Evolutionary conservation across 2,329 filamentous ascomycete genomes (phyloP).

Genomic region (Albifimbria verrucaria): DNA sequence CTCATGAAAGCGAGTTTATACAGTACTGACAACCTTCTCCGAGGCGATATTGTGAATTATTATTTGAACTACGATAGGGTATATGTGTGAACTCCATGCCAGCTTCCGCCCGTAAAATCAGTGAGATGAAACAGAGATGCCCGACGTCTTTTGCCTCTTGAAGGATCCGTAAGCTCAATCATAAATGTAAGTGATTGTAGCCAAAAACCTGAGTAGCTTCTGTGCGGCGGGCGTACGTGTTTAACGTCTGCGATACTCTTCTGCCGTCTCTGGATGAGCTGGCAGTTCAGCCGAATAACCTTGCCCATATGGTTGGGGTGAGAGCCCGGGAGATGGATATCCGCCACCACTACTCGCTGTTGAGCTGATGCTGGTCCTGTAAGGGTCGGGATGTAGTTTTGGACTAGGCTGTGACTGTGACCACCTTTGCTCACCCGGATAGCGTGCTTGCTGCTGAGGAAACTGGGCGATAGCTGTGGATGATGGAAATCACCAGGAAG

Average conservation of each 20-base stretch:
- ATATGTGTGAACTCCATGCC: too few species aligned
- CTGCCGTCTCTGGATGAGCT: slow-evolving; percentile 44
- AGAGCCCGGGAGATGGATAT: slow-evolving; percentile 33
- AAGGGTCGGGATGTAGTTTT: slow-evolving; percentile 11
- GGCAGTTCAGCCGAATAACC: slow-evolving; percentile 40
- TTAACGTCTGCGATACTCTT: slow-evolving; percentile 33
- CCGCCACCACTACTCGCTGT: slow-evolving; percentile 22
- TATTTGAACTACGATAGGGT: too few species aligned
- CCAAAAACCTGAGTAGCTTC: too few species aligned
- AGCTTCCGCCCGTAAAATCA: too few species aligned
- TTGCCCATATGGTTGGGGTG: slow-evolving; percentile 28
- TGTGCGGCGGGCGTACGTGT: too few species aligned
- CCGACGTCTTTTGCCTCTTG: too few species aligned
- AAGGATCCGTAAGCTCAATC: too few species aligned
- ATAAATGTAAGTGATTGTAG: too few species aligned
- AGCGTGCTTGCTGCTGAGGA: slow-evolving; percentile 16
- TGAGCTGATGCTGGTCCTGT: slow-evolving; percentile 22
- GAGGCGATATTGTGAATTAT: too few species aligned
- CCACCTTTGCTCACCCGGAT: slow-evolving; percentile 34
- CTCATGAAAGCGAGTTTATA: too few species aligned
- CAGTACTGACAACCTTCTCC: too few species aligned
- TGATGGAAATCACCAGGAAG: slow-evolving; percentile 49
- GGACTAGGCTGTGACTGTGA: slow-evolving; percentile 31
- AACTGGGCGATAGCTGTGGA: slow-evolving; percentile 28
- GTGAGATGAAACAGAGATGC: too few species aligned